Evolutionary conservation across 192 early-diverging fungal genomes (phyloP), one percentile per base, ranked within the genome.

Genomic region (Entophlyctis helioformis): DNA sequence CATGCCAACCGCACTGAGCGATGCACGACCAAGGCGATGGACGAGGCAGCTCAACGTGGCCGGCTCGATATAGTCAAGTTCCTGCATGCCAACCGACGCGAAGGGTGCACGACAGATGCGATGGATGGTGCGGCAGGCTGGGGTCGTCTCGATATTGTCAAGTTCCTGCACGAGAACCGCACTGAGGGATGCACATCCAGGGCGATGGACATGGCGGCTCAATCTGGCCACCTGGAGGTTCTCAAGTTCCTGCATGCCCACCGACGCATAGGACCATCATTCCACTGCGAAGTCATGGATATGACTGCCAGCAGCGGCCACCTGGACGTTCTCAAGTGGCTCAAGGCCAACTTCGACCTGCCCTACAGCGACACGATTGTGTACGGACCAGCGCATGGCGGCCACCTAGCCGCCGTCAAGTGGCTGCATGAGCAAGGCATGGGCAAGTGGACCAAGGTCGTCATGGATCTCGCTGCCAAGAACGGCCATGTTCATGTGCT

Each of bases 131-230:
- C 53, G 8, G 22, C 47, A 39, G 26, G 39, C 18, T 31, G 36
- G n/a, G 53, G 53, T 29, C 47, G 52, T 40, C 31, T 57, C 15
- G 13, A 24, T 8, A 42, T 51, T 15, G 48, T 57, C n/a, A 50
- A 51, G 23, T 57, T 22, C 13, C 26, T 62, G 25, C 48, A 55
- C 39, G 53, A 57, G 32, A 42, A 57, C 16, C 22, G 59, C 15
- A 43, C 39, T 15, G 53, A 62, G 24, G 53, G 53, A 9, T 62
- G 59, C 53, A 50, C 53, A 12, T 9, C 23, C 5, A 5, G 26
- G 9, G 50, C 39, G 13, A 52, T n/a, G n/a, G n/a, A n/a, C n/a
- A n/a, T n/a, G n/a, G n/a, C n/a, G n/a, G n/a, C n/a, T n/a, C n/a
- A n/a, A n/a, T n/a, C n/a, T n/a, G n/a, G n/a, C n/a, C n/a, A n/a